Evolutionary conservation across 2,329 filamentous ascomycete species (phyloP), one percentile per base, ranked within the genome.

Genomic region (Arthrobotrys pseudoclavata): DNA sequence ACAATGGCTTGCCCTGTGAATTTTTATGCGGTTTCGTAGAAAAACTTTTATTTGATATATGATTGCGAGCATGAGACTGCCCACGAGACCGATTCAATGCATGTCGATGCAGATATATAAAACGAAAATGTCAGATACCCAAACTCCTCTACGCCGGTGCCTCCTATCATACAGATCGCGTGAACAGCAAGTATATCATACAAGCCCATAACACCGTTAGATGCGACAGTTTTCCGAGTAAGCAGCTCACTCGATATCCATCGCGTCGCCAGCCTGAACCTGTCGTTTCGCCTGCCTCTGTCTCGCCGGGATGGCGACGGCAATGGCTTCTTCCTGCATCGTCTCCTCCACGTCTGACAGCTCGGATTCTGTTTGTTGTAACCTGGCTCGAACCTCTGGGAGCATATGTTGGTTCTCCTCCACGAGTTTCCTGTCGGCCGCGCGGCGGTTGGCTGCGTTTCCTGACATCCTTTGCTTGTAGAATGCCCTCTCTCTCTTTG

Each of bases 391-490:
- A 26, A 79, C 79, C 5, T 79, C 74, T 81, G 93, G 93, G 82
- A 99, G 89, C 84, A 99, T 88, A 86, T 99, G 96, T 86, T 94
- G 90, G 85, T 97, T 95, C 86, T 96, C 90, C 81, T 91, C 91
- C 63, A 99, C 94, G 80, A 98, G 88, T 87, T 95, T 96, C 84
- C 93, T 87, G 83, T 97, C 93, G 79, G 88, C 87, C 82, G 91
- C 91, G 80, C 92, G 87, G 86, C 96, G 90, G 83, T 90, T 89
- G 84, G 92, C 92, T 85, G 92, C 91, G 86, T 96, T 97, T 84
- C 94, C 94, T 64, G 90, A 90, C 92, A 98, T 94, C 83, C 96
- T 91, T 83, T 91, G 91, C 89, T 93, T 94, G 87, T 97, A 97
- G 86, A 97, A 97, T 80, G 91, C 91, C 81, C 93, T 89, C 88